phyloP scores from a whole-genome alignment of 1,139 yeast genomes.

The Debaryomyces fabryi region DNA sequence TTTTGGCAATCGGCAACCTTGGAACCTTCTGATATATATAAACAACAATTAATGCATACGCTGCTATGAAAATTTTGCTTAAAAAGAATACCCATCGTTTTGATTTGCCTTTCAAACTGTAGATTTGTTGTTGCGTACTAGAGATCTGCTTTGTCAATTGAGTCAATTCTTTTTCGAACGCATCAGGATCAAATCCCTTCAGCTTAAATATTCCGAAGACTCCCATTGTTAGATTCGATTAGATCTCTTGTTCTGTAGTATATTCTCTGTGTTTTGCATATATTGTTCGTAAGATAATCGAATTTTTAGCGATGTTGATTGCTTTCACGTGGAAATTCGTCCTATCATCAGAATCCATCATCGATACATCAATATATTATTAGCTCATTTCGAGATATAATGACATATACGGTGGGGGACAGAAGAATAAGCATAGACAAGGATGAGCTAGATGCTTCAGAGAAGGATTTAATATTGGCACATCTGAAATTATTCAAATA shows the following conservation, averaged over 20 bases:
- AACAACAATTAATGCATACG: constrained; percentile 36
- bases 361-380: background rate
- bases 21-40: constrained; percentile 30
- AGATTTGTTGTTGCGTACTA: constrained; percentile 34
- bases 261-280: background rate
- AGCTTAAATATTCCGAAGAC: constrained; percentile 37
- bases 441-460: constrained; percentile 23
- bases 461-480: constrained; percentile 28
- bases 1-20: constrained; percentile 17
- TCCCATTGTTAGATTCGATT: constrained; percentile 20
- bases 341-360: background rate
- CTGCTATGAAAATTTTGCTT: constrained; percentile 28
- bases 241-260: background rate
- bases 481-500: constrained; percentile 35
- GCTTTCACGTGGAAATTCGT: constrained; percentile 6
- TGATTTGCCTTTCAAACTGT: constrained; percentile 22
- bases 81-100: constrained; percentile 16
- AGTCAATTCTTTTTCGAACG: constrained; percentile 55
- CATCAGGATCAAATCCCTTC: constrained; percentile 49
- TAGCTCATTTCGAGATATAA: constrained; percentile 12
- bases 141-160: constrained; percentile 42
- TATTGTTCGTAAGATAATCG: background rate
- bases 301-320: background rate
- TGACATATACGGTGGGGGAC: constrained; percentile 43
- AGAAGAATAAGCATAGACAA: constrained; percentile 26